Base-by-base conservation (phyloP, 208 protist species). In the Leishmania guyanensis region DNA sequence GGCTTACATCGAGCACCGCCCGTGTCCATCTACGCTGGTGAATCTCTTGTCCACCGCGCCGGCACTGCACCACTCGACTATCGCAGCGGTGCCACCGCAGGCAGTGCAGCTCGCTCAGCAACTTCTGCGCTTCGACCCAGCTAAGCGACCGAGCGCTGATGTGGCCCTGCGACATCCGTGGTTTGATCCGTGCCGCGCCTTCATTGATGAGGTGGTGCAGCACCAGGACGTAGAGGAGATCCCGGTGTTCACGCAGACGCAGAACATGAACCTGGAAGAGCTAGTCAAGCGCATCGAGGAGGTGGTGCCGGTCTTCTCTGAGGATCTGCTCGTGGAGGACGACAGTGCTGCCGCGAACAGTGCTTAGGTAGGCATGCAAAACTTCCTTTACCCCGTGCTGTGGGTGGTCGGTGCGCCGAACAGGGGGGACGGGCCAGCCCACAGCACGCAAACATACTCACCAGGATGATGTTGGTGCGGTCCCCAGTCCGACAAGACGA, bases 111-210 rank as follows among this genome's bases (percentile, higher is more conserved):
- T 98, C 16, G 91, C 91, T 0, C 84, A 90, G 71, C 88, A 89
- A 58, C 88, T 98, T 5, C 88, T 98, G 33, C 86, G 90, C 71
- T 98, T 98, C 74, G 92, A 96, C 80, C 95, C 94, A 0, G 82
- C 82, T 22, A 89, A 92, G 68, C 85, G 95, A 20, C 93, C 94
- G 29, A 96, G 85, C 77, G 92, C 95, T 0, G 90, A 97, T 71
- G 89, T 89, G 66, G 95, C 95, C 43, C 86, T 98, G 68, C 79
- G 78, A n/a, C 92, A 97, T 75, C 75, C 85, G 26, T 98, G 93
- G 92, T 98, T 97, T 79, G 94, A 96, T 29, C 85, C 86, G 26
- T 95, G 88, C 70, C 89, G 95, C 12, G 66, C 73, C 17, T 97
- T 96, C 84, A 98, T 98, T 76, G 78, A 96, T 39, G 91, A 95